These are phyloP conservation scores for Schoenoplectus triqueter DNA, from an alignment of 202 grass and related monocot genomes.

Conservation along the genomic window DNA sequence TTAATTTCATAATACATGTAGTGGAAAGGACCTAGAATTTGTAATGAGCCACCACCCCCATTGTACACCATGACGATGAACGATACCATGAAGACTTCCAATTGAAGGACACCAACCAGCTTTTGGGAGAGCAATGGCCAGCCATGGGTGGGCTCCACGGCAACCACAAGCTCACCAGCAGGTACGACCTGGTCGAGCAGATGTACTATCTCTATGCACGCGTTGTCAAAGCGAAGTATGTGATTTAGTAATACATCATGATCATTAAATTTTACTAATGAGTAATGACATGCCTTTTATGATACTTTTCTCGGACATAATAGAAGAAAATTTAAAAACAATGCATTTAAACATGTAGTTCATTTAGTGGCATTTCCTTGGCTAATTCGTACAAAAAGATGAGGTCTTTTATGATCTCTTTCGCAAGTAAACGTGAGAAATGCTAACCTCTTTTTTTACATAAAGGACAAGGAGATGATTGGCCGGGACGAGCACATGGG, in stretches of 20 bases:
- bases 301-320: not conserved
- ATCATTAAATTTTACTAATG: slow-evolving; percentile 14
- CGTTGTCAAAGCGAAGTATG: slow-evolving; percentile 78
- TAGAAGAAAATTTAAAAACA: not conserved
- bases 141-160: slow-evolving; percentile 45
- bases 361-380: not conserved
- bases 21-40: slow-evolving; percentile 20
- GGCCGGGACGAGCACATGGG: slow-evolving; percentile 84
- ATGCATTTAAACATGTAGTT: not conserved
- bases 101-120: slow-evolving; percentile 86
- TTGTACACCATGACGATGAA: slow-evolving; percentile 40
- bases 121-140: slow-evolving; percentile 87
- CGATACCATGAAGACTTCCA: slow-evolving; percentile 77
- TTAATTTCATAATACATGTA: slow-evolving; percentile 15
- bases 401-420: not conserved
- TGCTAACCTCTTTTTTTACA: slow-evolving; percentile 40
- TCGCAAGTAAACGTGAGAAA: not conserved
- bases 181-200: slow-evolving; percentile 95
- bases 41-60: slow-evolving; percentile 32
- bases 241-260: slow-evolving; percentile 11
- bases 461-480: slow-evolving; percentile 89
- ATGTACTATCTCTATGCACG: slow-evolving; percentile 95
- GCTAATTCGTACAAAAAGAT: too few species aligned
- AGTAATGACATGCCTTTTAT: not conserved
- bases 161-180: slow-evolving; percentile 85